Conservation (phyloP, 2,329 filamentous ascomycete species). For the Sclerotinia sclerotiorum region DNA sequence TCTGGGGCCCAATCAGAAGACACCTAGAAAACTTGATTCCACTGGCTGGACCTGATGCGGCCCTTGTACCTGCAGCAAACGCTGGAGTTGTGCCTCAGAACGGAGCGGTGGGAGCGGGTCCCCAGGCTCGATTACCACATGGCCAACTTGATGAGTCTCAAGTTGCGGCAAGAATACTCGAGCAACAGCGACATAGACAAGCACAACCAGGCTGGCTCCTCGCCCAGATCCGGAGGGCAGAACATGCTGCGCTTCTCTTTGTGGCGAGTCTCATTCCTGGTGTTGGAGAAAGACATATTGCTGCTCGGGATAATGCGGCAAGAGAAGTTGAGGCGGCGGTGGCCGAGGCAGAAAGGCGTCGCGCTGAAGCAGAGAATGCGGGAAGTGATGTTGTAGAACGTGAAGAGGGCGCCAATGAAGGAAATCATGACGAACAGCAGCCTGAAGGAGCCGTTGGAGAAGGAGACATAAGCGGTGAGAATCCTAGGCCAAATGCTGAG, state of each 20-base stretch:
- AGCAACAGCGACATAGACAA: slow-evolving; percentile 43
- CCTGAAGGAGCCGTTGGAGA: slow-evolving; percentile 5
- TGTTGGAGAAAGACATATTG: slow-evolving; percentile 63
- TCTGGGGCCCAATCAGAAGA: slow-evolving; percentile 57
- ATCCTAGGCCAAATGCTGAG: slow-evolving; percentile 13
- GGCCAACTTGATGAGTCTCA: slow-evolving; percentile 49
- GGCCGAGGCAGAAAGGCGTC: slow-evolving; percentile 26
- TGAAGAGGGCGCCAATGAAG: neutral
- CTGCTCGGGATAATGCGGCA: slow-evolving; percentile 39
- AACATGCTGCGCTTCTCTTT: slow-evolving; percentile 62
- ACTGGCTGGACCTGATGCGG: slow-evolving; percentile 46
- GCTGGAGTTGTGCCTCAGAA: slow-evolving; percentile 37
- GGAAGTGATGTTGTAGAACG: slow-evolving; percentile 16
- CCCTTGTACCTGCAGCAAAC: slow-evolving; percentile 39
- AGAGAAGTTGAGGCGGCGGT: slow-evolving; percentile 34
- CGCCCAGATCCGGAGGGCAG: slow-evolving; percentile 53
- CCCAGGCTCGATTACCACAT: slow-evolving; percentile 23
- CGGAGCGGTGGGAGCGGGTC: slow-evolving; percentile 25
- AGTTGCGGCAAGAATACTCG: slow-evolving; percentile 55
- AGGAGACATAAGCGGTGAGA: slow-evolving; percentile 19
- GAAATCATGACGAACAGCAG: slow-evolving; percentile 8
- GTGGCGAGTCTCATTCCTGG: slow-evolving; percentile 66
- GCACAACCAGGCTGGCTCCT: slow-evolving; percentile 52
- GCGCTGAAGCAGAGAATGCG: slow-evolving; percentile 24
- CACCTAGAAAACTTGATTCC: slow-evolving; percentile 62